Conservation (phyloP, 331 rosid species). For the Quercus tomentella region DNA sequence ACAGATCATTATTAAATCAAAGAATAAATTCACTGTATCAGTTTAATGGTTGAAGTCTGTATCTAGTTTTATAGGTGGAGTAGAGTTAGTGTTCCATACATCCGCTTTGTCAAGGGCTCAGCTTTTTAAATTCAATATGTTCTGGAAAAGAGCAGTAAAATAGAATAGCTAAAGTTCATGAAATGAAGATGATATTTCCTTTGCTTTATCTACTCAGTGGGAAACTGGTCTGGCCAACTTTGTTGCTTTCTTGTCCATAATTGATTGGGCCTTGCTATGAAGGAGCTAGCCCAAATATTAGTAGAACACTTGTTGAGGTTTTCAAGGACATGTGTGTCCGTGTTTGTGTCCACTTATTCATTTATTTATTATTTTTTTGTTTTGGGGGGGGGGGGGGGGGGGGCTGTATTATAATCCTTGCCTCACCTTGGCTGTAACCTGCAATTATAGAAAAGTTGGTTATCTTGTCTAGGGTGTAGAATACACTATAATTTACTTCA, state of each 20-base stretch:
- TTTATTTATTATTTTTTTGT: not conserved
- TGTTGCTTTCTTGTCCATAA: not conserved
- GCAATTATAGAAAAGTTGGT: not conserved
- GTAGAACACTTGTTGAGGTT: not conserved
- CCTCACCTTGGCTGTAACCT: too few relatives aligned
- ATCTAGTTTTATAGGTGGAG: not conserved
- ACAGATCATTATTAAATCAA: not conserved
- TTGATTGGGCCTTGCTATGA: not conserved
- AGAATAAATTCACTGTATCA: not conserved
- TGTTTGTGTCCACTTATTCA: too few relatives aligned
- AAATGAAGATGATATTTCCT: not conserved
- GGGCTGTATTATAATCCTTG: not conserved
- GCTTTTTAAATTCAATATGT: not conserved
- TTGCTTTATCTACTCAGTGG: not conserved
- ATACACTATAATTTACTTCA: conserved; percentile 2
- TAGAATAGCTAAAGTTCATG: not conserved
- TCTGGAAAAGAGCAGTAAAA: not conserved
- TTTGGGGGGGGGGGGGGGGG: not conserved
- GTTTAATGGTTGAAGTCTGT: not conserved
- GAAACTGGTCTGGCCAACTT: not conserved
- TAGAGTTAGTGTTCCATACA: not conserved
- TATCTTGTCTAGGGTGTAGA: not conserved
- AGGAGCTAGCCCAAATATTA: not conserved
- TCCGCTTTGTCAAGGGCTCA: not conserved
- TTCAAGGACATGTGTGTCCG: not conserved